A percentile compares a stretch with the other conserved stretches of the same genome.
These are phyloP conservation scores for Alternaria rosae DNA, from an alignment of 2,329 filamentous ascomycete species.

Conservation along the genomic window DNA sequence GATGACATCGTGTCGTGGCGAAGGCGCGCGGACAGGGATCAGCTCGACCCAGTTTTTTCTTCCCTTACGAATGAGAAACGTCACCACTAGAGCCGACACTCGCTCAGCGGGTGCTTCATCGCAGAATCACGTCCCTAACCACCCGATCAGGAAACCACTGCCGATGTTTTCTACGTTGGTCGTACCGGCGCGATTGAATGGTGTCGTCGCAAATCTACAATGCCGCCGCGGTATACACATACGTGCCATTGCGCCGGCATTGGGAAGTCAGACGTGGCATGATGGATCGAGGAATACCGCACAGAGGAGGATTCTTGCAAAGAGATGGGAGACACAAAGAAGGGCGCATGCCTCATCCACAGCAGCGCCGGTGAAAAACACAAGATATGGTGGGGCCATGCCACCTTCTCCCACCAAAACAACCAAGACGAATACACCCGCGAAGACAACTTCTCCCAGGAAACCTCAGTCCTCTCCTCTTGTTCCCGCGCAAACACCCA, in stretches of 20 bases:
- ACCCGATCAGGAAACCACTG: slow-evolving; percentile 33
- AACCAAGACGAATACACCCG: slow-evolving; percentile 7
- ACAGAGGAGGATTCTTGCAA: background rate
- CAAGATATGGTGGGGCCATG: slow-evolving; percentile 8
- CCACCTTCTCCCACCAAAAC: slow-evolving; percentile 14
- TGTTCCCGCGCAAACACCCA: background rate
- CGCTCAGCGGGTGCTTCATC: background rate
- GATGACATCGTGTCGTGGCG: slow-evolving; percentile 37
- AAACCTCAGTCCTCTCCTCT: background rate
- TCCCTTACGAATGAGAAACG: slow-evolving; percentile 24
- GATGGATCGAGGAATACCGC: slow-evolving; percentile 5
- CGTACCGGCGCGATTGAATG: background rate
- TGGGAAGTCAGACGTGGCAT: slow-evolving; percentile 17
- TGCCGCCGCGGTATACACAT: slow-evolving; percentile 16
- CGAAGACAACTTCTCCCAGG: background rate
- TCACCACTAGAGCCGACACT: slow-evolving; percentile 11
- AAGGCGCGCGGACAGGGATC: slow-evolving; percentile 19
- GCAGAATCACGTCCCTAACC: background rate
- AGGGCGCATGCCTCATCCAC: slow-evolving; percentile 15
- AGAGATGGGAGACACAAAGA: background rate
- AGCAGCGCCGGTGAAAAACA: slow-evolving; percentile 9
- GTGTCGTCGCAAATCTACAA: slow-evolving; percentile 8
- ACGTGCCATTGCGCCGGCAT: slow-evolving; percentile 7
- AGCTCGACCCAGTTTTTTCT: slow-evolving; percentile 11
- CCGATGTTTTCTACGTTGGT: slow-evolving; percentile 17